Evolutionary conservation across 2,329 filamentous ascomycete species (phyloP).

Genomic region (Leptographium wingfieldii): DNA sequence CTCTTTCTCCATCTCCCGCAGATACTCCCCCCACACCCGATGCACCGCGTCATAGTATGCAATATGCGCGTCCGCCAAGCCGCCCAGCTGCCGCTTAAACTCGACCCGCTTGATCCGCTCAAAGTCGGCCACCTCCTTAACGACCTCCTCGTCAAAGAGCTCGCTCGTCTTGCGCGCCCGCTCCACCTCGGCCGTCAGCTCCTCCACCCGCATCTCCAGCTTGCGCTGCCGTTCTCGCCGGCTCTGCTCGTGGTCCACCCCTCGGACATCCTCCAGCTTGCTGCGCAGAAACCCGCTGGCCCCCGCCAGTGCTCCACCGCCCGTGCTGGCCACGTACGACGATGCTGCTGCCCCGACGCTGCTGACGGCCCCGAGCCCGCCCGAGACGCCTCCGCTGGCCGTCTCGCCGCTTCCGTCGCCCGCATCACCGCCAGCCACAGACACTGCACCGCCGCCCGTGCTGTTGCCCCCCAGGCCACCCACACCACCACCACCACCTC

Average conservation of each 20-base stretch:
- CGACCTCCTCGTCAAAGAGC: conserved; percentile 91
- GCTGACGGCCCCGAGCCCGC: conserved; percentile 14
- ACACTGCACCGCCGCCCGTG: no score
- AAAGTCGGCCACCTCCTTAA: conserved; percentile 86
- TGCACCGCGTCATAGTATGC: conserved; percentile 72
- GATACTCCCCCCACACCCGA: conserved; percentile 77
- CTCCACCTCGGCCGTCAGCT: conserved; percentile 82
- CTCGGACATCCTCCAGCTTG: conserved; percentile 93
- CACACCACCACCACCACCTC: conserved; percentile 14
- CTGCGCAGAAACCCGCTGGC: conserved; percentile 78
- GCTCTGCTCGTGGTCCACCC: conserved; percentile 89
- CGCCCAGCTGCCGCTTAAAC: conserved; percentile 77
- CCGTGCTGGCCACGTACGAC: conserved; percentile 6
- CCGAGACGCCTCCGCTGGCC: background rate
- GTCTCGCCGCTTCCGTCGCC: conserved; percentile 16
- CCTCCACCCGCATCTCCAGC: conserved; percentile 83
- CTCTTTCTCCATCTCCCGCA: conserved; percentile 75
- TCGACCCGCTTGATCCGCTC: conserved; percentile 92
- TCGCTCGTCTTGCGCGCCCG: conserved; percentile 75
- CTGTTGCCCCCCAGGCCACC: background rate
- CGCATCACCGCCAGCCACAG: background rate
- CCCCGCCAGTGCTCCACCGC: conserved; percentile 42
- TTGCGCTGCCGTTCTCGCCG: conserved; percentile 79
- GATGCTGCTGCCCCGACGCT: conserved; percentile 20
- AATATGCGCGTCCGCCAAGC: conserved; percentile 72